A percentile compares a stretch with the other conserved stretches of the same genome.
Evolutionary conservation across 495 filamentous ascomycete genomes (phyloP).

Genomic region (Cryomyces minteri): DNA sequence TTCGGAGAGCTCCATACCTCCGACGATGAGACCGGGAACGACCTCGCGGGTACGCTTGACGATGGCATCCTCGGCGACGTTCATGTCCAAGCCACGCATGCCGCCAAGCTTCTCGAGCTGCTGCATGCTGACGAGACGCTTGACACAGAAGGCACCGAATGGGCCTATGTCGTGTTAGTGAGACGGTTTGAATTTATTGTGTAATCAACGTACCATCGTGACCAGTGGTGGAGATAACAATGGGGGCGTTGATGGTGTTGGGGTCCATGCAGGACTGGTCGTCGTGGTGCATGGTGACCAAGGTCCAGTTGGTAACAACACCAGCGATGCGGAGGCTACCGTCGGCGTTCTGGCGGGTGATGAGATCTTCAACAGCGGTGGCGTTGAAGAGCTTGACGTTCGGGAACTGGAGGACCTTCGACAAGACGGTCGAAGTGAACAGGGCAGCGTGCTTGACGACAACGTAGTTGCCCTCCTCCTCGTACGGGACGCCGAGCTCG

Average conservation of each 20-base stretch:
- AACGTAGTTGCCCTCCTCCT: constrained; percentile 71
- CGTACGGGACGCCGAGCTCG: constrained; percentile 68
- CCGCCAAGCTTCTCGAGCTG: constrained; percentile 65
- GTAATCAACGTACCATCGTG: constrained; percentile 43
- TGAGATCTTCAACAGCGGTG: constrained; percentile 76
- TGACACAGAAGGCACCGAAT: constrained; percentile 76
- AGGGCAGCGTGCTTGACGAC: constrained; percentile 87
- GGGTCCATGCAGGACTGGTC: constrained; percentile 92
- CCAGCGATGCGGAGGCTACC: constrained; percentile 54
- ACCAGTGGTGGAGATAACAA: constrained; percentile 74
- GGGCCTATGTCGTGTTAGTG: constrained; percentile 21
- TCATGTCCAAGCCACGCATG: constrained; percentile 87
- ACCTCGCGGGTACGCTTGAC: constrained; percentile 79
- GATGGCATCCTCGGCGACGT: constrained; percentile 73
- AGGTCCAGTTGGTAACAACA: constrained; percentile 87
- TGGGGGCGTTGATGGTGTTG: constrained; percentile 80
- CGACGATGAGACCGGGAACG: constrained; percentile 71
- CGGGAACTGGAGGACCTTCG: constrained; percentile 59
- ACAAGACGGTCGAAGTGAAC: constrained; percentile 73
- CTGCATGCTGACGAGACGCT: constrained; percentile 69
- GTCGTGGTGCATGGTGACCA: constrained; percentile 79
- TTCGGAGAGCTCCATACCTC: constrained; percentile 84
- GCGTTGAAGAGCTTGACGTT: constrained; percentile 96
- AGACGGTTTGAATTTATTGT: not conserved
- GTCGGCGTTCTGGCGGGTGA: constrained; percentile 41